Base-by-base conservation (phyloP, 352 stramenopile species). In the Phytophthora parvispora region DNA sequence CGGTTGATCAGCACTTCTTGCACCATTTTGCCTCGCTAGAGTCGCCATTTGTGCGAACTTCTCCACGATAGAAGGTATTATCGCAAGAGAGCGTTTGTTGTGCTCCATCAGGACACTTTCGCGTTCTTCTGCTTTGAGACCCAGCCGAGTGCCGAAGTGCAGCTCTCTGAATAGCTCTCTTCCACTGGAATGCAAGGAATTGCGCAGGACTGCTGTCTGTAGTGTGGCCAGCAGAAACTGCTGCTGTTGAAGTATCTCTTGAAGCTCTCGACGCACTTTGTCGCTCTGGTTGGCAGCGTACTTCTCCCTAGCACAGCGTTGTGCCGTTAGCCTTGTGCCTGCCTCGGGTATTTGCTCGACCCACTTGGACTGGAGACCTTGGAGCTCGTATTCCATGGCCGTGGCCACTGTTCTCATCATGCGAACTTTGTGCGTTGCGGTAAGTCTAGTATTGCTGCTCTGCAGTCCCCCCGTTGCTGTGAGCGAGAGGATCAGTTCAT, bases 331-430 rank as follows among this genome's bases (percentile, higher is more conserved):
- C 28, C 22, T 24, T 28, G 40, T 31, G 8, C 15, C 34, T 13
- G 32, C 18, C 13, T 80, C 63, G 0, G 69, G 67, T 13, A 77
- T 54, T 12, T 74, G 22, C 6, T 60, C 10, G 4, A 38, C 22
- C 72, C 72, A 80, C 18, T 67, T 69, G 25, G 53, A 28, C 20
- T 61, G 29, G 6, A 77, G 59, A 2, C 31, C 43, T 28, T 56
- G 34, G 2, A 80, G 59, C 15, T 80, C 42, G 8, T 75, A 57
- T 34, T 75, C 68, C 67, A 80, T 71, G 9, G 58, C 47, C 20
- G 72, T 55, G 2, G 75, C 63, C 52, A 77, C 63, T n/a, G 60
- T 40, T 31, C 59, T 47, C 9, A 80, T 38, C 6, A 64, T 38
- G 22, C 42, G 0, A 49, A 28, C 8, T 16, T 49, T 49, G n/a